A percentile compares a stretch with the other conserved stretches of the same genome.
Evolutionary conservation across 305 asterid species (phyloP).

Genomic region (Nicotiana rustica): DNA sequence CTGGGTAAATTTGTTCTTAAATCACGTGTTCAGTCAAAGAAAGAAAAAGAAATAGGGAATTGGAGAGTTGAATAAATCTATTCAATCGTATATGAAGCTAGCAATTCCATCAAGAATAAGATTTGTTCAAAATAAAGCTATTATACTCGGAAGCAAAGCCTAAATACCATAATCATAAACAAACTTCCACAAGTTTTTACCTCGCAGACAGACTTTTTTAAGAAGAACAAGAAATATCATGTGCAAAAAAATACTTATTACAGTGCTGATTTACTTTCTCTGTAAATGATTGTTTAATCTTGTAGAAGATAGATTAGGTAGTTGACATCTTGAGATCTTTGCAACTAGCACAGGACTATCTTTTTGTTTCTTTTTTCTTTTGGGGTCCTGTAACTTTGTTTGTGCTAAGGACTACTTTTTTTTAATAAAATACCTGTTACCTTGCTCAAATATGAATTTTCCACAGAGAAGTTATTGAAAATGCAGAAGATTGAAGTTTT

Average conservation of each 20-base stretch:
- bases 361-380: too few species aligned
- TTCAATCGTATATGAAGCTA: background rate
- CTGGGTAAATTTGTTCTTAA: background rate
- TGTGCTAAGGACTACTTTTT: too few species aligned
- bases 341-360: too few species aligned
- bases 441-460: too few species aligned
- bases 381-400: too few species aligned
- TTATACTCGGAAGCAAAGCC: conserved; percentile 26
- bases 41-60: conserved; percentile 8
- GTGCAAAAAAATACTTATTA: conserved; percentile 15
- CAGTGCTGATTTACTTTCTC: conserved; percentile 23
- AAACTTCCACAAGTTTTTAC: conserved; percentile 23
- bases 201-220: background rate
- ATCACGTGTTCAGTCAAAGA: background rate
- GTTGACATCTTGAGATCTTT: too few species aligned
- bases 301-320: too few species aligned
- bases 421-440: too few species aligned
- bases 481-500: conserved; percentile 15
- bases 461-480: background rate
- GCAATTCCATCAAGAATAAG: conserved; percentile 24
- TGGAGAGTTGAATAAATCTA: background rate
- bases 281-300: background rate
- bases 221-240: conserved; percentile 24
- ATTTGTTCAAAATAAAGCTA: background rate
- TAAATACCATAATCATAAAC: conserved; percentile 9